phyloP scores from a whole-genome alignment of 768 basidiomycete species.

The Rubroboletus satanas region DNA sequence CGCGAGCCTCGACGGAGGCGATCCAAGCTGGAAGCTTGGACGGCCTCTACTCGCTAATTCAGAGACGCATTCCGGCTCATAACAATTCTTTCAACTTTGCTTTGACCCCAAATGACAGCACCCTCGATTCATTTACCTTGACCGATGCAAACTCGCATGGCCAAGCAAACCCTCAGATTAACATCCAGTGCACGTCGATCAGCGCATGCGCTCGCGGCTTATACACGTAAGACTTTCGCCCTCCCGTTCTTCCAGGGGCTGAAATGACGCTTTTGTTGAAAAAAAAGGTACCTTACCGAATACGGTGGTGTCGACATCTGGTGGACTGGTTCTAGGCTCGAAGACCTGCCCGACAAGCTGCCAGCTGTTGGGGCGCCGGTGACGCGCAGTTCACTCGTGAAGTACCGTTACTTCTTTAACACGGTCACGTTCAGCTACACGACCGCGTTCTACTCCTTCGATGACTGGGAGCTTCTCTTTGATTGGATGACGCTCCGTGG shows the following conservation, averaged over 20 bases:
- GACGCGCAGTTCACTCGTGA: conserved; percentile 33
- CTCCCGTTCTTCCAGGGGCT: not conserved
- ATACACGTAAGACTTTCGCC: conserved; percentile 31
- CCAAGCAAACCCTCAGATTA: conserved; percentile 16
- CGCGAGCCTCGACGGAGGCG: not conserved
- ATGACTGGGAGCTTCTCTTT: conserved; percentile 37
- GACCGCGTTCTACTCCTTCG: conserved; percentile 37
- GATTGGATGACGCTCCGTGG: conserved; percentile 42
- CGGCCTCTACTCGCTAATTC: conserved; percentile 34
- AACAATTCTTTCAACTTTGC: conserved; percentile 31
- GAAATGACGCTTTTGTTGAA: not conserved
- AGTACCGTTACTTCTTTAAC: conserved; percentile 41
- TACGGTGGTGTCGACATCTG: conserved; percentile 39
- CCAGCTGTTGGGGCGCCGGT: conserved; percentile 32
- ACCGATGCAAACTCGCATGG: conserved; percentile 20
- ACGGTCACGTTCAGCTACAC: conserved; percentile 43
- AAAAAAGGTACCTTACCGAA: conserved; percentile 34
- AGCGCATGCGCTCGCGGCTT: conserved; percentile 38
- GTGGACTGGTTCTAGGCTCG: conserved; percentile 41
- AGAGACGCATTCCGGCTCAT: conserved; percentile 35
- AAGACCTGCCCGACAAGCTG: conserved; percentile 27
- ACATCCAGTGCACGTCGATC: conserved; percentile 34
- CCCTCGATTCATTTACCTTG: conserved; percentile 33
- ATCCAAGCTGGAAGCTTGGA: conserved; percentile 8
- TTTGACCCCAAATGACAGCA: conserved; percentile 17